A percentile compares a stretch with the other conserved stretches of the same genome.
Conservation (phyloP, 106 monocot genomes). For the Gastrodia elata region DNA sequence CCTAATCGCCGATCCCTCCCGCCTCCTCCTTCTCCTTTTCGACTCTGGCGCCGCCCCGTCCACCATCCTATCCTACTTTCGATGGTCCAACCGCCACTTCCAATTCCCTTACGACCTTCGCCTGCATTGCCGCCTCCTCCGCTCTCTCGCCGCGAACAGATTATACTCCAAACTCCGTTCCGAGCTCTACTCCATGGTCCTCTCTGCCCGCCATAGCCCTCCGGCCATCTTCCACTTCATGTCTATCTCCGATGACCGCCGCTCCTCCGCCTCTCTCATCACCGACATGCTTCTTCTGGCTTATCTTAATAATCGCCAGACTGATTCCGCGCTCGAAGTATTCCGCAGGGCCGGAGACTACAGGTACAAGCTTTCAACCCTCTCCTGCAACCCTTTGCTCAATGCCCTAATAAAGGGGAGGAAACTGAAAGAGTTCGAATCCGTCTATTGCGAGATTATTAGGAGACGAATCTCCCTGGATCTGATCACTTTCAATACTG, state of each 20-base stretch:
- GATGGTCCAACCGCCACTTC: conserved; percentile 17
- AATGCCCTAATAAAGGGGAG: conserved; percentile 26
- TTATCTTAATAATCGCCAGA: conserved; percentile 22
- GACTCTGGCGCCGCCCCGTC: conserved; percentile 1
- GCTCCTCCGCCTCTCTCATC: conserved; percentile 33
- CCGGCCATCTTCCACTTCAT: conserved; percentile 35
- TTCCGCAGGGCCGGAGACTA: conserved; percentile 50
- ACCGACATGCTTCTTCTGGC: conserved; percentile 67
- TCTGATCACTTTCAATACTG: conserved; percentile 63
- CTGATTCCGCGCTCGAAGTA: conserved; percentile 28
- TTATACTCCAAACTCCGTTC: conserved; percentile 29
- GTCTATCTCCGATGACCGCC: conserved; percentile 18
- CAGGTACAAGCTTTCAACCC: conserved; percentile 33
- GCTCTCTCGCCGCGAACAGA: conserved; percentile 8
- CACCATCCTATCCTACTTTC: conserved; percentile 17
- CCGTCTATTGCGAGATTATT: conserved; percentile 37
- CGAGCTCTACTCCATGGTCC: conserved; percentile 32
- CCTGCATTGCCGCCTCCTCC: conserved; percentile 40
- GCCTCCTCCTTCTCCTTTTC: conserved; percentile 13
- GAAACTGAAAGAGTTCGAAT: conserved; percentile 17
- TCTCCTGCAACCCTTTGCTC: conserved; percentile 60
- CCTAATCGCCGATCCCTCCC: conserved; percentile 17
- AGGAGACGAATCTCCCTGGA: conserved; percentile 46
- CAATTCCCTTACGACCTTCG: conserved; percentile 20
- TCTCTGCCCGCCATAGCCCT: conserved; percentile 17